A percentile compares a stretch with the other conserved stretches of the same genome.
Evolutionary conservation across 1,139 yeast species (phyloP).

Genomic region (Geotrichum europaeum): DNA sequence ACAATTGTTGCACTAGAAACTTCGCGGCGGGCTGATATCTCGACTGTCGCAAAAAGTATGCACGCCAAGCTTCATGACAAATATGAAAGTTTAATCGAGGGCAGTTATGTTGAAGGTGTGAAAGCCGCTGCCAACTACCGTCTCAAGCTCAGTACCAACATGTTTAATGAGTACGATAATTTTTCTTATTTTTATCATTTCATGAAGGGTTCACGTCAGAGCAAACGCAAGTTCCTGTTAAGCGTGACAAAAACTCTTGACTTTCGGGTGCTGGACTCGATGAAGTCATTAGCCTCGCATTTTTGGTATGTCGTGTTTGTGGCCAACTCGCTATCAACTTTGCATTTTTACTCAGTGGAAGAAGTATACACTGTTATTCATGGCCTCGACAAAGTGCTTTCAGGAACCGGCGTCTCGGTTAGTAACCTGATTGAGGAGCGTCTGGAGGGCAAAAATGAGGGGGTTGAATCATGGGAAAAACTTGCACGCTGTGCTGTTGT

Average conservation of each 20-base stretch:
- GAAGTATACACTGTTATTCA: slow-evolving; percentile 36
- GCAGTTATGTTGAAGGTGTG: slow-evolving; percentile 61
- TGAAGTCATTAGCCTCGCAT: slow-evolving; percentile 19
- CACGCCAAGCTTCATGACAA: slow-evolving; percentile 54
- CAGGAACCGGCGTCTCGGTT: slow-evolving; percentile 40
- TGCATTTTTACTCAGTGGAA: slow-evolving; percentile 40
- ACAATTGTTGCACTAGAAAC: slow-evolving; percentile 66
- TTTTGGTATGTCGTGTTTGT: slow-evolving; percentile 37
- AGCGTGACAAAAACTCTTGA: slow-evolving; percentile 37
- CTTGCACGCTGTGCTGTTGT: slow-evolving; percentile 13
- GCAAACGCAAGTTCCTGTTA: slow-evolving; percentile 44
- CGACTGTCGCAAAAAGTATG: slow-evolving; percentile 45
- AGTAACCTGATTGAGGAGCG: slow-evolving; percentile 23
- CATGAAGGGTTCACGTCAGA: slow-evolving; percentile 40
- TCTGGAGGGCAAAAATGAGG: neutral
- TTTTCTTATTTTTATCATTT: slow-evolving; percentile 40
- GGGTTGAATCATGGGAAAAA: slow-evolving; percentile 11
- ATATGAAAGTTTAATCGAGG: slow-evolving; percentile 64
- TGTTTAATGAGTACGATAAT: slow-evolving; percentile 22
- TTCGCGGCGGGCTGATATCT: slow-evolving; percentile 43
- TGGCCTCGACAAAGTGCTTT: slow-evolving; percentile 27
- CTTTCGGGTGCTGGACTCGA: slow-evolving; percentile 26
- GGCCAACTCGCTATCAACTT: slow-evolving; percentile 38
- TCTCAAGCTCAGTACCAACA: slow-evolving; percentile 27
- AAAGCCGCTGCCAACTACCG: slow-evolving; percentile 48